These are phyloP conservation scores for Heterobasidion occidentale DNA, from an alignment of 1,284 basidiomycete species.

Conservation along the genomic window DNA sequence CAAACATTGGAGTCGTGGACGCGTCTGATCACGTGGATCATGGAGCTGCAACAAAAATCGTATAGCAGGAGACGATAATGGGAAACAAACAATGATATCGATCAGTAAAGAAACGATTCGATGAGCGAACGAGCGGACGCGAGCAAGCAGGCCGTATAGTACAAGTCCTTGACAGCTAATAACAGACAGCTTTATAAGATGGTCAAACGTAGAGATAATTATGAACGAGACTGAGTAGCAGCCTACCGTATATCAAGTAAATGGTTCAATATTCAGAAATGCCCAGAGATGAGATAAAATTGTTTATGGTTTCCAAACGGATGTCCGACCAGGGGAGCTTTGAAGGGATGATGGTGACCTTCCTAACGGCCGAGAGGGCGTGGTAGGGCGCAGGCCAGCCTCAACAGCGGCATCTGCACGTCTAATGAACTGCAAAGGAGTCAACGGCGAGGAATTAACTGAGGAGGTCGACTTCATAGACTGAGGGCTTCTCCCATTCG, in stretches of 20 bases:
- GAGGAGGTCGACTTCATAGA: slow-evolving; percentile 38
- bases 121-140: no score
- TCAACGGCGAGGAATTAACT: slow-evolving; percentile 38
- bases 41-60: neutral
- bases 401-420: slow-evolving; percentile 33
- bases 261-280: neutral
- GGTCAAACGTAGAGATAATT: no score
- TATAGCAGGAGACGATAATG: neutral
- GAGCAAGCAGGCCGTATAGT: neutral
- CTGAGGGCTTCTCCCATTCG: slow-evolving; percentile 35
- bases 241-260: neutral
- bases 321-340: slow-evolving; percentile 3
- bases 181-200: neutral
- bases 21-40: neutral
- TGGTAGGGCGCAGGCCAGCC: slow-evolving; percentile 12
- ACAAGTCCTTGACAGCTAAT: neutral
- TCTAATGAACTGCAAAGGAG: slow-evolving; percentile 49
- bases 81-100: neutral
- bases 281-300: neutral
- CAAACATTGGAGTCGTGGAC: neutral
- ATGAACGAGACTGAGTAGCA: no score
- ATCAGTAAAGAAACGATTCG: no score
- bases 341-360: slow-evolving; percentile 11
- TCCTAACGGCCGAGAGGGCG: slow-evolving; percentile 36
- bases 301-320: slow-evolving; percentile 15